These are phyloP conservation scores for Meredithiella fracta DNA, from an alignment of 2,329 filamentous ascomycete genomes.

Conservation along the genomic window DNA sequence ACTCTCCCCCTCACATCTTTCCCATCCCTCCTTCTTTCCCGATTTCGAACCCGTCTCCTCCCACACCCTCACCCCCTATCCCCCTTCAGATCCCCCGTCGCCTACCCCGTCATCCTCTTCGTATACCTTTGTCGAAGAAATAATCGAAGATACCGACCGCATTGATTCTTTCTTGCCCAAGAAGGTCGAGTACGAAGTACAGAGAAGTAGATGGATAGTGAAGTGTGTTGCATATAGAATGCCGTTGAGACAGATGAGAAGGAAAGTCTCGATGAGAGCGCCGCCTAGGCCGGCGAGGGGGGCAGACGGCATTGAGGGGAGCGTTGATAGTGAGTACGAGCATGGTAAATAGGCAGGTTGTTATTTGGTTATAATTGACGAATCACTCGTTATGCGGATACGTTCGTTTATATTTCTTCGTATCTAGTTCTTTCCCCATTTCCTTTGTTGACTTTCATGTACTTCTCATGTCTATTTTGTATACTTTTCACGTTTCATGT, in stretches of 20 bases:
- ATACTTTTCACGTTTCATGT: too few species aligned
- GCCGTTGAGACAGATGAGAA: constrained; percentile 2
- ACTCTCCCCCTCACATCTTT: not conserved
- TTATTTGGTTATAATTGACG: not conserved
- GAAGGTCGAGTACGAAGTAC: not conserved
- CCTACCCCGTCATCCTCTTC: not conserved
- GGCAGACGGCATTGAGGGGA: not conserved
- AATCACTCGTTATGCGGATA: too few species aligned
- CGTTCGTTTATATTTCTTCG: too few species aligned
- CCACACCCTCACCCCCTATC: not conserved
- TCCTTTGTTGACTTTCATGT: too few species aligned
- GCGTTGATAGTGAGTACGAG: not conserved
- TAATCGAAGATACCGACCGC: not conserved
- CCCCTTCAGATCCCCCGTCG: not conserved
- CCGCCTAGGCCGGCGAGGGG: constrained; percentile 1
- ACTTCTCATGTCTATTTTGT: too few species aligned
- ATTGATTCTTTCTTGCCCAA: constrained; percentile 1
- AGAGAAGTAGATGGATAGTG: not conserved
- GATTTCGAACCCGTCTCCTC: not conserved
- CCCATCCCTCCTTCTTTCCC: not conserved
- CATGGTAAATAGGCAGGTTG: not conserved
- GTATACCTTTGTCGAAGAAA: not conserved
- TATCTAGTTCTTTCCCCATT: too few species aligned
- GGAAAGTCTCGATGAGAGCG: not conserved
- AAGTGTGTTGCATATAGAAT: constrained; percentile 5